Conservation (phyloP, 257 asterid species). For the Paulownia fortunei region DNA sequence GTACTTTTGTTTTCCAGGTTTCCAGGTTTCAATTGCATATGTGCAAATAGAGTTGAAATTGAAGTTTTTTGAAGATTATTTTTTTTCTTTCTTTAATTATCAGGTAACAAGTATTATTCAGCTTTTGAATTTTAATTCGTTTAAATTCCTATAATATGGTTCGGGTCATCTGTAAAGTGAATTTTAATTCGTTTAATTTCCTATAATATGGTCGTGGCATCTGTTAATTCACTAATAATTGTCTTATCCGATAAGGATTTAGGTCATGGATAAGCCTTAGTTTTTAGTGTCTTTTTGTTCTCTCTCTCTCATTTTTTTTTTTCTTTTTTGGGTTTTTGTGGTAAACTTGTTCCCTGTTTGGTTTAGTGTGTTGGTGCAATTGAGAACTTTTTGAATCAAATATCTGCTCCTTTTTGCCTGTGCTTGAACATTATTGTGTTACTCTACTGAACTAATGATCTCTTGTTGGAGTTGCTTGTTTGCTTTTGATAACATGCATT, state of each 20-base stretch:
- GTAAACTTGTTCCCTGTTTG: neutral
- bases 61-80: slow-evolving; percentile 16
- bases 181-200: neutral
- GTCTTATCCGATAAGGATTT: neutral
- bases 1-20: neutral
- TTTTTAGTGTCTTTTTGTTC: neutral
- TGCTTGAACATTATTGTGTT: neutral
- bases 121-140: neutral
- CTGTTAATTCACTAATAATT: neutral
- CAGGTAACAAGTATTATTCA: slow-evolving; percentile 1
- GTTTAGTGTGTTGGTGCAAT: neutral
- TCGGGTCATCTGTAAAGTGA: neutral
- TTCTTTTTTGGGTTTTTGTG: neutral
- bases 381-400: neutral
- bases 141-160: too few species aligned
- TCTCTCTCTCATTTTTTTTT: neutral
- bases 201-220: neutral
- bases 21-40: slow-evolving; percentile 5
- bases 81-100: neutral
- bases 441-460: neutral
- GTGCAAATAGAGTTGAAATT: slow-evolving; percentile 2
- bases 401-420: neutral
- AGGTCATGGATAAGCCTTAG: neutral
- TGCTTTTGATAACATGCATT: neutral
- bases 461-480: neutral